These are phyloP conservation scores for Apiospora phragmitis DNA, from an alignment of 2,329 filamentous ascomycete species.

Conservation along the genomic window DNA sequence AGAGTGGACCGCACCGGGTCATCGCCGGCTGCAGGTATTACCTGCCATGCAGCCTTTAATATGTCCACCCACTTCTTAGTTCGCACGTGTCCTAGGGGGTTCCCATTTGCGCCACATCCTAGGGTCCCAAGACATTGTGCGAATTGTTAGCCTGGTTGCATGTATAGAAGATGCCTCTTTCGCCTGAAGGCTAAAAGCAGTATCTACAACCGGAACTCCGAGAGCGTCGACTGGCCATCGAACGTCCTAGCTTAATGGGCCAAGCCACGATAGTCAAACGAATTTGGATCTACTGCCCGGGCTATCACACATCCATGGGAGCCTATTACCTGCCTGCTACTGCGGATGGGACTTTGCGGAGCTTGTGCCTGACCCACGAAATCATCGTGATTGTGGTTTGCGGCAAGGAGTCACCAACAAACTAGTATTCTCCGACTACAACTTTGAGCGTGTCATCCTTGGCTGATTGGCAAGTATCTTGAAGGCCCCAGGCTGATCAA, in stretches of 20 bases:
- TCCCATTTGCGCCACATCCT: constrained; percentile 33
- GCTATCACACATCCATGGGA: too few relatives aligned
- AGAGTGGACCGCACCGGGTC: constrained; percentile 38
- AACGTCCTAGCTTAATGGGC: neutral
- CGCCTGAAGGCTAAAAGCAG: neutral
- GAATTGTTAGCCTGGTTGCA: constrained; percentile 40
- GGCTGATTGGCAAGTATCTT: too few relatives aligned
- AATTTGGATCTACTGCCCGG: too few relatives aligned
- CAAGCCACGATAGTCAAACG: neutral
- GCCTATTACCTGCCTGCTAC: too few relatives aligned
- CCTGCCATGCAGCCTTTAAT: constrained; percentile 34
- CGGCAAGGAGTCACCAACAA: too few relatives aligned
- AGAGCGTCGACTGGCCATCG: neutral
- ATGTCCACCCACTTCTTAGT: constrained; percentile 36
- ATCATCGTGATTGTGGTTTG: too few relatives aligned
- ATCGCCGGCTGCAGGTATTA: constrained; percentile 33
- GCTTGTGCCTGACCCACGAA: too few relatives aligned
- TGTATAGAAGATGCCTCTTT: neutral
- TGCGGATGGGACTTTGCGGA: too few relatives aligned
- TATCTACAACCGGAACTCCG: neutral
- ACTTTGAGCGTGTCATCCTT: too few relatives aligned
- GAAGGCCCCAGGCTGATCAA: too few relatives aligned
- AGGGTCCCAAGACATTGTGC: constrained; percentile 39
- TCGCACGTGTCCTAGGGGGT: constrained; percentile 40
- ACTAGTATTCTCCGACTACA: too few relatives aligned